Base-by-base conservation (phyloP, 306 rosid genomes). In the Macrotyloma uniflorum region DNA sequence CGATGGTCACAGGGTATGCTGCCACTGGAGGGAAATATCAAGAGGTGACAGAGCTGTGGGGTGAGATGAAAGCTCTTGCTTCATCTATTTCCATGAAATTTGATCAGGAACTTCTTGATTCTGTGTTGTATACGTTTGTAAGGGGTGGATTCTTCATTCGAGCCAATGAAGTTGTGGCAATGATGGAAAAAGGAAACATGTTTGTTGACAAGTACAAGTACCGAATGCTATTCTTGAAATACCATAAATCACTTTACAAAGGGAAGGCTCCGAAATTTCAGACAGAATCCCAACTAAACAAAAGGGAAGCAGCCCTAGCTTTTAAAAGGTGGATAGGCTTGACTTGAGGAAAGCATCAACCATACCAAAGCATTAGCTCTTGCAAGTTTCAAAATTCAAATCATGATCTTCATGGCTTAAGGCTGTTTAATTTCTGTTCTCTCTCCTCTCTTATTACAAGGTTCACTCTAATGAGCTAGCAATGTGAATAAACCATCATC, bases 31-130 rank as follows among this genome's bases (percentile, higher is more conserved):
- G 98, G 46, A 93, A 89, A 32, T 94, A 94, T 81, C 80, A 85
- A 73, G 93, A 90, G 82, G 96, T 91, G 66, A 90, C 97, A 16
- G 97, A 87, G 78, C 80, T 94, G 43, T 91, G 96, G 98, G 96
- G 96, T 8, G 94, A 94, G 90, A 94, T 94, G 96, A 94, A 94
- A 83, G 64, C 80, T 65, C 81, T 88, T 70, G 97, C 96, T 85
- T 87, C 92, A 49, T 73, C 91, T 6, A 70, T 85, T 68, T 74
- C 91, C 73, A 87, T 91, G 91, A 91, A 84, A 85, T 94, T 91
- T 84, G 98, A 94, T 83, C 98, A 94, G 70, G 97, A 94, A 75
- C 97, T 94, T 71, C 84, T 94, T 9, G 97, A 94, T 84, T 89
- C 97, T n/a, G 88, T 91, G 61, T 88, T 94, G 43, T 94, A 94